Base-by-base conservation (phyloP, 192 early-diverging fungal genomes). In the Backusella luteola region DNA sequence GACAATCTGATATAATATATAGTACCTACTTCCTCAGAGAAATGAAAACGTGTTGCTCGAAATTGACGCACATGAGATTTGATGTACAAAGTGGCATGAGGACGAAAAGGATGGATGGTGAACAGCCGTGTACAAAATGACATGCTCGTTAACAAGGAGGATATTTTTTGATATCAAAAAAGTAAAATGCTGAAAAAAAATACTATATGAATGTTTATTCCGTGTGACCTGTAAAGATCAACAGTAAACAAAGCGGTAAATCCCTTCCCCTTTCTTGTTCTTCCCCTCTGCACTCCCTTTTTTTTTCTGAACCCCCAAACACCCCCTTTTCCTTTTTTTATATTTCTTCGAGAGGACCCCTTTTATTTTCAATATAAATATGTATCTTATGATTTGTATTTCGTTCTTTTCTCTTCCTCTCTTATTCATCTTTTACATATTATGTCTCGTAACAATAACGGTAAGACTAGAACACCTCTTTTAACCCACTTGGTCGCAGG, bases 401-500 rank as follows among this genome's bases (percentile, higher is more conserved):
- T 67, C n/a, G 21, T 67, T 39, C 44, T 53, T 46, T 70, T 69
- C 29, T 76, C 26, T 44, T 56, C 38, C 34, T 36, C 8, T 70
- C 26, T 36, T 70, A 15, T 35, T 63, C n/a, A 32, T 44, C 11
- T 23, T 68, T 34, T 36, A n/a, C 29, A 34, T 46, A 26, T 9
- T 4, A 75, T 76, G 75, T 38, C 36, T 67, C 56, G 73, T 19
- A 68, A 76, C 21, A 68, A 52, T 23, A 52, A 44, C 15, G n/a
- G 17, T 74, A 34, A 42, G 14, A 76, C 69, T 11, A 69, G 34
- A 34, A 76, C 75, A 35, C 49, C 91, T 53, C 87, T 95, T 26
- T 82, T 89, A 19, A 90, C 90, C 21, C 95, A 97, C 83, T 86
- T 97, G 75, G 74, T 97, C 21, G 94, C 95, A 6, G 97, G 96